Evolutionary conservation across 305 asterid species (phyloP).

Genomic region (Nicotiana rustica): DNA sequence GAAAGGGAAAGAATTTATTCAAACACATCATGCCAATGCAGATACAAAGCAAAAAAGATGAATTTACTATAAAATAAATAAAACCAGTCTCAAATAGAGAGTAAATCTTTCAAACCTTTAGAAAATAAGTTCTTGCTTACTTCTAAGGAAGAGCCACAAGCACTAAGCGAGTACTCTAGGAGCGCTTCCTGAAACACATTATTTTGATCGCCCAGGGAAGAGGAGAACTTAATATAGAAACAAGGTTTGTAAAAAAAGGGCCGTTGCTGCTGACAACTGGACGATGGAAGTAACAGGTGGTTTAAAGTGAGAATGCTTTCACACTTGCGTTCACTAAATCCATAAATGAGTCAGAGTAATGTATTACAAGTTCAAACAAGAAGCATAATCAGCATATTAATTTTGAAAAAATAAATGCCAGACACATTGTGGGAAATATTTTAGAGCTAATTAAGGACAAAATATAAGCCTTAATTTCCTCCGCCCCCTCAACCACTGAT

Average conservation of each 20-base stretch:
- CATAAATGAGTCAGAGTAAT: constrained; percentile 7
- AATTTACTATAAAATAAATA: background rate
- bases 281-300: background rate
- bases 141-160: constrained; percentile 27
- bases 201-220: constrained; percentile 26
- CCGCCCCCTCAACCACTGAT: background rate
- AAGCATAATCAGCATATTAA: background rate
- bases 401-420: constrained; percentile 18
- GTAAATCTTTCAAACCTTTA: constrained; percentile 13
- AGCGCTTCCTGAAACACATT: constrained; percentile 20
- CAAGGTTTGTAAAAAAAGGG: constrained; percentile 1
- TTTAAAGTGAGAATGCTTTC: constrained; percentile 17
- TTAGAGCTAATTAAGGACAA: background rate
- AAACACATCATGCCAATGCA: constrained; percentile 27
- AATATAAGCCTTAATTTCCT: background rate
- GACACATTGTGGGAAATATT: background rate
- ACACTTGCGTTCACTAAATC: constrained; percentile 8
- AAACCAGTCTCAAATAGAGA: constrained; percentile 1
- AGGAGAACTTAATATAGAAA: constrained; percentile 19
- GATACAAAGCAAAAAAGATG: constrained; percentile 10
- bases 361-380: background rate
- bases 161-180: background rate
- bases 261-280: constrained; percentile 25
- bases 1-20: constrained; percentile 7
- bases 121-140: background rate